Conservation (phyloP, 768 basidiomycete genomes). For the Podaxis sp. region DNA sequence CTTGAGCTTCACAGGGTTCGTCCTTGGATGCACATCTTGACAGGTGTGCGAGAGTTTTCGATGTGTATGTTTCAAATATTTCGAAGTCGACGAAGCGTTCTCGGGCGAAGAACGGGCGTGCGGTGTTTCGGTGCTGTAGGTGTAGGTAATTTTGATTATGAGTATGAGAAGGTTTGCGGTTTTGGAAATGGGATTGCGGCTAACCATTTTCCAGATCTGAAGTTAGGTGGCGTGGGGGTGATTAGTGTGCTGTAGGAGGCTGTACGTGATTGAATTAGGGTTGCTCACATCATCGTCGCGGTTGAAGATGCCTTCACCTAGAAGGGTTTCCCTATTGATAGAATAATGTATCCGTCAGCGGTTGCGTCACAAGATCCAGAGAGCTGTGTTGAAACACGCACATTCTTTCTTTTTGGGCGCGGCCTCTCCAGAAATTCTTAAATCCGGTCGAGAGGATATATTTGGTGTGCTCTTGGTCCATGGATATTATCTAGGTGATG, state of each 20-base stretch:
- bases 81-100: slow-evolving; percentile 72
- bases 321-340: slow-evolving; percentile 49
- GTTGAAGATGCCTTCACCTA: slow-evolving; percentile 80
- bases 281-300: slow-evolving; percentile 64
- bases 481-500: slow-evolving; percentile 60
- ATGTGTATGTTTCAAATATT: slow-evolving; percentile 57
- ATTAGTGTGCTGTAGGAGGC: slow-evolving; percentile 2
- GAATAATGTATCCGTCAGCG: background rate
- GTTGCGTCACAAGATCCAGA: background rate
- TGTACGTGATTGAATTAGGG: slow-evolving; percentile 2
- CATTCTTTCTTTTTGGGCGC: slow-evolving; percentile 65
- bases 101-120: slow-evolving; percentile 75
- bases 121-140: slow-evolving; percentile 58
- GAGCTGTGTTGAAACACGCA: slow-evolving; percentile 29
- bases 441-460: slow-evolving; percentile 68
- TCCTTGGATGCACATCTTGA: slow-evolving; percentile 35
- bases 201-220: slow-evolving; percentile 66
- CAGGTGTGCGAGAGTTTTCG: slow-evolving; percentile 49
- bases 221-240: background rate
- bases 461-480: slow-evolving; percentile 71
- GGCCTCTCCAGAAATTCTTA: slow-evolving; percentile 65
- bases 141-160: slow-evolving; percentile 7
- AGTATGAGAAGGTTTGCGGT: background rate
- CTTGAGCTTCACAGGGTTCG: slow-evolving; percentile 62
- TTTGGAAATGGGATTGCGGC: slow-evolving; percentile 16